Base-by-base conservation (phyloP, 805 yeast genomes). In the Ascoidea rubescens region DNA sequence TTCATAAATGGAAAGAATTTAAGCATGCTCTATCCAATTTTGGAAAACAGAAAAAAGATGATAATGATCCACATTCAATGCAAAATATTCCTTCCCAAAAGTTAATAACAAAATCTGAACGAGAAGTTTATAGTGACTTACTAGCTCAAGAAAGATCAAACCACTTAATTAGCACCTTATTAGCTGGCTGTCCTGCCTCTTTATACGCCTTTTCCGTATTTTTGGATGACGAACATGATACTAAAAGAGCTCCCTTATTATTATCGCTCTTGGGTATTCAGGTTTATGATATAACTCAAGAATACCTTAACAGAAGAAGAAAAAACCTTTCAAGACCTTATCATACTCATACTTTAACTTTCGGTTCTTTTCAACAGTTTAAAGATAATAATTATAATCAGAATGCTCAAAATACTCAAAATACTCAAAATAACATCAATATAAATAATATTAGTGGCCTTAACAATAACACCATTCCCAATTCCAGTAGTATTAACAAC, bases 161-260 rank as follows among this genome's bases (percentile, higher is more conserved):
- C 44, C 42, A 44, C 58, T 57, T 80, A 48, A 65, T 81, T 10
- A 70, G 73, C 37, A 74, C 85, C 31, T 67, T 87, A 54, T 59
- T 77, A 5, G 69, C 84, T 4, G 95, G 86, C 8, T 72, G 82
- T 10, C 90, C 96, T 0, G 84, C 87, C 2, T 82, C 87, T 0
- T 69, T 87, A 53, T 71, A 88, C 53, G 71, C 88, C 5, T 88
- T 93, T 4, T 79, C 95, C 1, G 75, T 82, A 45, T 78, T 93
- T 55, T 71, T 82, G 48, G 76, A 79, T 51, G 96, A 89, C 63
- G 96, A 87, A 54, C 77, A 75, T 57, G 87, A 86, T 1, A 74
- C 76, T 4, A 77, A 82, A 52, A 77, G 96, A 55, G 93, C 96
- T 0, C 96, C 99, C 1, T 71, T 91, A 42, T 65, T 93, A 46